Percentiles rank a stretch among this genome's conserved stretches.
These are phyloP conservation scores for Bremia lactucae DNA, from an alignment of 352 stramenopile genomes.

Conservation along the genomic window DNA sequence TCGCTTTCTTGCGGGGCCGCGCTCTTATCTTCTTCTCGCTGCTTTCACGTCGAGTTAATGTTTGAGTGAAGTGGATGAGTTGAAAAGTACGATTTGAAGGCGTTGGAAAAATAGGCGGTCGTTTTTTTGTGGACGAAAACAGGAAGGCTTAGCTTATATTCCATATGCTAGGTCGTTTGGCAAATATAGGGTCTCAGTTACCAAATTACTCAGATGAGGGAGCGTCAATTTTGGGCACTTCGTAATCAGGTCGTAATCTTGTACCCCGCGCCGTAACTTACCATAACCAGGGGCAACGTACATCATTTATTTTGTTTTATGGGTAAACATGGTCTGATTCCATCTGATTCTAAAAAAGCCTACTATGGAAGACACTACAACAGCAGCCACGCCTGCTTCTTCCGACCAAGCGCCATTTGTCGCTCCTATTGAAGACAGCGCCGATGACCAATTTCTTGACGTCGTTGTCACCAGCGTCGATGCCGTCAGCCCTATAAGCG, in stretches of 20 bases:
- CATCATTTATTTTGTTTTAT: too few relatives aligned
- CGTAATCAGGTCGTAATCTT: conserved; percentile 1
- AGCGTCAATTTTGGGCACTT: too few relatives aligned
- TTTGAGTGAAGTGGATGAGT: conserved; percentile 9
- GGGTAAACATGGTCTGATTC: not conserved
- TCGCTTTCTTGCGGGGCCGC: conserved; percentile 3
- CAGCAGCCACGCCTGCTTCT: not conserved
- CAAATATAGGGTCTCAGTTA: too few relatives aligned
- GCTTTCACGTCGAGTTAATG: conserved; percentile 10
- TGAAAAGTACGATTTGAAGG: conserved; percentile 4
- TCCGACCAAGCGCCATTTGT: not conserved
- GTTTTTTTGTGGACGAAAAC: too few relatives aligned
- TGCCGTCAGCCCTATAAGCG: conserved; percentile 16
- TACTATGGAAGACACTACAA: too few relatives aligned
- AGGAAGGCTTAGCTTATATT: too few relatives aligned
- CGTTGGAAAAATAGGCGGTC: too few relatives aligned
- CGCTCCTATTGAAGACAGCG: not conserved
- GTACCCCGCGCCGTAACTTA: too few relatives aligned
- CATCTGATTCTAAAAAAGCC: not conserved
- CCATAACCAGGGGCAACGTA: too few relatives aligned
- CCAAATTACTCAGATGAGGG: too few relatives aligned
- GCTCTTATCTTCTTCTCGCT: not conserved
- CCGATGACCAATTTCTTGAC: conserved; percentile 29
- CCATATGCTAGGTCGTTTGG: too few relatives aligned
- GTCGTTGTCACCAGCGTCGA: conserved; percentile 65